Evolutionary conservation across 352 stramenopile species (phyloP).

Genomic region (Globisporangium echinulatum): DNA sequence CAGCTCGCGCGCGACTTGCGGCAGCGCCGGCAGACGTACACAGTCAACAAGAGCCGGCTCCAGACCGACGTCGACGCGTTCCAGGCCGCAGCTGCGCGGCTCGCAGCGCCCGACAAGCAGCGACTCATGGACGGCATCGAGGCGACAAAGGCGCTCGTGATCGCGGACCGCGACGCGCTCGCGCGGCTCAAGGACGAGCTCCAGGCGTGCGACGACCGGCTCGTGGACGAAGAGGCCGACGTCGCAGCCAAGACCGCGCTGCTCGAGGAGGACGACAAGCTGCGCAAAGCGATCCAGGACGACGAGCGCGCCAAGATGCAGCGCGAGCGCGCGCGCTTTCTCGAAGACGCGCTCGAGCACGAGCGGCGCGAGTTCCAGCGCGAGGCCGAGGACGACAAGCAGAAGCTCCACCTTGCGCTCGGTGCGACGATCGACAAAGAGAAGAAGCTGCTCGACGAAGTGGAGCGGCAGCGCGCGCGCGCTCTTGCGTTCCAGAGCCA

Average conservation of each 20-base stretch:
- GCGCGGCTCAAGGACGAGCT: conserved; percentile 53
- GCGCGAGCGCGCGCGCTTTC: conserved; percentile 50
- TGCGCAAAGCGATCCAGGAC: conserved; percentile 69
- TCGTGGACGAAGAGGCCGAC: conserved; percentile 72
- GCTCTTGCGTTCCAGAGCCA: conserved; percentile 52
- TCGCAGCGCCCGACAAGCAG: conserved; percentile 21
- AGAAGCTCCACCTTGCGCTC: conserved; percentile 35
- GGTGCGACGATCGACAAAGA: conserved; percentile 63
- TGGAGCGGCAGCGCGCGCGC: conserved; percentile 47
- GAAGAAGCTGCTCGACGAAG: conserved; percentile 70
- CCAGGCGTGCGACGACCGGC: conserved; percentile 47
- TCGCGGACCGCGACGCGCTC: conserved; percentile 56
- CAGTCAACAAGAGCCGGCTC: conserved; percentile 58
- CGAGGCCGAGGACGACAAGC: conserved; percentile 55
- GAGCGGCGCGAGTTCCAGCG: conserved; percentile 51
- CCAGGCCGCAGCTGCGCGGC: conserved; percentile 31
- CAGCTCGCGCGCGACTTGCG: conserved; percentile 68
- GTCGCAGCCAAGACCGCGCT: conserved; percentile 62
- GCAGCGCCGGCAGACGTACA: conserved; percentile 68
- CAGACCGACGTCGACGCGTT: conserved; percentile 76
- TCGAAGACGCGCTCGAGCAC: conserved; percentile 57
- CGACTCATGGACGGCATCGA: conserved; percentile 60
- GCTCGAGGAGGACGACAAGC: conserved; percentile 73
- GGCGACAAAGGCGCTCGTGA: conserved; percentile 43
- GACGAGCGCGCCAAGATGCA: conserved; percentile 83